phyloP scores from a whole-genome alignment of 78 protist genomes.

The Monocercomonoides exilis region DNA sequence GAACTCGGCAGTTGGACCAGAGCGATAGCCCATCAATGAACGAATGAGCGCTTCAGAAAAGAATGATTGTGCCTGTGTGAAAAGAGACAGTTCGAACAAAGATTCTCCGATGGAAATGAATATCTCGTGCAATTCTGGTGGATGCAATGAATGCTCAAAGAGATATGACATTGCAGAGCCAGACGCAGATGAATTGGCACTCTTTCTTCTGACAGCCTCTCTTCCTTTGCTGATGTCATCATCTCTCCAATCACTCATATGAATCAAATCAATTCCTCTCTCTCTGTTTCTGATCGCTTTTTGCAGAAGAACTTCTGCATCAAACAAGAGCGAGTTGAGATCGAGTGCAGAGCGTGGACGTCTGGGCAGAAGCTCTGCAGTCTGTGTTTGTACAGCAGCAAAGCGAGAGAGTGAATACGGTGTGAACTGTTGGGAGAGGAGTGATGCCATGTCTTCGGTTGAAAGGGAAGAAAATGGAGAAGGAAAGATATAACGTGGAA shows the following conservation, averaged over 20 bases:
- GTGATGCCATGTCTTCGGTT: not conserved
- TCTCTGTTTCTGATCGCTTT: not conserved
- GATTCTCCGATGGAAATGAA: not conserved
- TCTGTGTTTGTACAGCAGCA: no score
- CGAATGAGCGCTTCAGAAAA: not conserved
- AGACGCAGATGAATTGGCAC: not conserved
- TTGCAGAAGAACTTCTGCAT: not conserved
- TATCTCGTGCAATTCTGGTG: not conserved
- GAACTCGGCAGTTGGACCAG: no score
- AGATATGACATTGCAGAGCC: not conserved
- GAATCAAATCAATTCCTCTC: not conserved
- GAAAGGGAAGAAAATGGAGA: not conserved
- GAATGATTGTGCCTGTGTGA: not conserved
- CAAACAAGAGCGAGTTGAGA: not conserved
- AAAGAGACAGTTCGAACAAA: not conserved
- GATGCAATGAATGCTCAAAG: not conserved
- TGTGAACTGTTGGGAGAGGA: not conserved
- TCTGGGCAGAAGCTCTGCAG: not conserved
- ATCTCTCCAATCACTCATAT: no score
- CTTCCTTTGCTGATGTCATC: no score
- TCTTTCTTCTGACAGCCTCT: no score
- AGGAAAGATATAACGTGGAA: no score
- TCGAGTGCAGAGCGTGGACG: not conserved
- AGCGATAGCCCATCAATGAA: no score
- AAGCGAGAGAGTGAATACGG: no score